Conservation (phyloP, 2,329 filamentous ascomycete genomes). For the Aspergillus spinulosporus region DNA sequence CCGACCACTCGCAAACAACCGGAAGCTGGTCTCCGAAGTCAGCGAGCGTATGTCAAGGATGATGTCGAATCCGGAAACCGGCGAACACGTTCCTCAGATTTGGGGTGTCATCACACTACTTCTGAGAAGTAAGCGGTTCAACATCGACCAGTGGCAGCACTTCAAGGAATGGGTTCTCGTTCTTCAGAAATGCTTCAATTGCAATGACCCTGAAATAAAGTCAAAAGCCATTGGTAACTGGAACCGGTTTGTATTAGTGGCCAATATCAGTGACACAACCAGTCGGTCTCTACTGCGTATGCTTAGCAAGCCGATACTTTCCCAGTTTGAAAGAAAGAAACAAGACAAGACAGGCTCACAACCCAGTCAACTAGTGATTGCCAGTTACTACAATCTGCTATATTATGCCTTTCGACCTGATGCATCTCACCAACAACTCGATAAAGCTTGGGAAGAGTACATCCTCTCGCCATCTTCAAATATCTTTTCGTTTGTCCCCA, state of each 20-base stretch:
- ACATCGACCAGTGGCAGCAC: conserved; percentile 68
- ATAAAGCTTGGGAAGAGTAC: conserved; percentile 75
- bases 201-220: conserved; percentile 67
- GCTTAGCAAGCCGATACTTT: conserved; percentile 67
- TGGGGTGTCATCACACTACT: conserved; percentile 84
- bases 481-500: conserved; percentile 52
- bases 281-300: conserved; percentile 59
- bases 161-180: conserved; percentile 74
- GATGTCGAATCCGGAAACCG: conserved; percentile 60
- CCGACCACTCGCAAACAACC: conserved; percentile 52
- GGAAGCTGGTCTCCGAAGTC: conserved; percentile 69
- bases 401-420: conserved; percentile 80
- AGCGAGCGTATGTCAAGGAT: conserved; percentile 67
- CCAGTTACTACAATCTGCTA: conserved; percentile 74
- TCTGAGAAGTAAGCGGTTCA: conserved; percentile 61
- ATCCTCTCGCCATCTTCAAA: conserved; percentile 64
- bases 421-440: conserved; percentile 64
- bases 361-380: conserved; percentile 61
- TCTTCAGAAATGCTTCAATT: conserved; percentile 82
- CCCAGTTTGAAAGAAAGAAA: conserved; percentile 67
- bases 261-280: conserved; percentile 63
- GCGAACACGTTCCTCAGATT: conserved; percentile 74
- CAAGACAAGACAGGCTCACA: conserved; percentile 51
- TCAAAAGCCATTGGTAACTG: conserved; percentile 80
- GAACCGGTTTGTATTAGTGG: conserved; percentile 77